Evolutionary conservation across 1,284 basidiomycete genomes (phyloP).

Genomic region (Pyrrhoderma noxium): DNA sequence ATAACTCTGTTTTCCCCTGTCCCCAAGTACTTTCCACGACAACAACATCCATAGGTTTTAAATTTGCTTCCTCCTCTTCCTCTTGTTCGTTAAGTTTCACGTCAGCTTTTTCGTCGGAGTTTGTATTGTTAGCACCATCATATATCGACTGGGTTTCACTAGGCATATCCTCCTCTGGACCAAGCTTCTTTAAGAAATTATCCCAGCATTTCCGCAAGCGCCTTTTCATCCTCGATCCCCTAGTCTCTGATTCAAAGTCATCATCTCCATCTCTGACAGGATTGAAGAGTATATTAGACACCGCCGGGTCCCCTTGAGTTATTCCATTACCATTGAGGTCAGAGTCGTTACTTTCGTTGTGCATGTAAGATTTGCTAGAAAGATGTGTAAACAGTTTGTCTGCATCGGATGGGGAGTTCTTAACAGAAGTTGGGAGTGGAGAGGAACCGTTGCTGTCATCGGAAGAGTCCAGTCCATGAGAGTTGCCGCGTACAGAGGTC

Average conservation of each 20-base stretch:
- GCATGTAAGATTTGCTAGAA: no score
- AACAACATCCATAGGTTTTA: conserved; percentile 46
- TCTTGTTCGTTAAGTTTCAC: conserved; percentile 25
- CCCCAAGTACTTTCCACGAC: conserved; percentile 66
- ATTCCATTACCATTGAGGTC: no score
- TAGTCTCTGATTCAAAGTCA: no score
- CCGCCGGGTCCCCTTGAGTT: no score
- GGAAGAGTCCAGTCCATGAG: neutral
- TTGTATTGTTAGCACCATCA: no score
- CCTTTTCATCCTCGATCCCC: no score
- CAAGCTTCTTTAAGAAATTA: conserved; percentile 12
- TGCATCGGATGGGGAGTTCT: neutral
- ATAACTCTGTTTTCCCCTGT: conserved; percentile 40
- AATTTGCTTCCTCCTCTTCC: conserved; percentile 30
- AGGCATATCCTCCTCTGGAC: conserved; percentile 1
- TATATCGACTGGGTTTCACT: conserved; percentile 6
- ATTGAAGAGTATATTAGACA: no score
- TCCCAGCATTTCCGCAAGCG: conserved; percentile 8
- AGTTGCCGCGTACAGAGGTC: no score
- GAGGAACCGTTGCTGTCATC: neutral
- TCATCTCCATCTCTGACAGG: no score
- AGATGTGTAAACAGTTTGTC: no score
- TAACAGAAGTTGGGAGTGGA: conserved; percentile 5
- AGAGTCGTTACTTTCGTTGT: no score
- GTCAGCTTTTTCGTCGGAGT: conserved; percentile 10